Percentiles rank a stretch among this genome's conserved stretches.
Conservation (phyloP, 441 rosid genomes). For the Hura crepitans region DNA sequence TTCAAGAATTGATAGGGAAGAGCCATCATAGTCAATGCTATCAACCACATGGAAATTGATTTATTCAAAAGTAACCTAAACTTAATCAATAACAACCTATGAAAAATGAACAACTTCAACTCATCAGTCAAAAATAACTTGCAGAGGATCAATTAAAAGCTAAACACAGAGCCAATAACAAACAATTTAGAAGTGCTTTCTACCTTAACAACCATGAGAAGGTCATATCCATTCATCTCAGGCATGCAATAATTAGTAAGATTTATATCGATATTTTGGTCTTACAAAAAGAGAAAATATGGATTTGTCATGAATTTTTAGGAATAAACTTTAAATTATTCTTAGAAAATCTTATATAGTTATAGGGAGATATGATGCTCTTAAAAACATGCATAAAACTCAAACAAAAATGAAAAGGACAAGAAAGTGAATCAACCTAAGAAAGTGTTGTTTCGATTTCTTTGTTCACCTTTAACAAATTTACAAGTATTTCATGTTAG, state of each 20-base stretch:
- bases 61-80: not conserved
- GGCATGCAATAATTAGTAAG: constrained; percentile 24
- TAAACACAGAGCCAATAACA: not conserved
- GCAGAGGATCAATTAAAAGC: not conserved
- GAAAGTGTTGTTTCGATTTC: not conserved
- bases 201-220: constrained; percentile 25
- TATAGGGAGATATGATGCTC: not conserved
- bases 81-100: not conserved
- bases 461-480: not conserved
- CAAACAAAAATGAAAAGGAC: not conserved
- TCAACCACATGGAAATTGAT: not conserved
- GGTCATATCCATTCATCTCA: constrained; percentile 25
- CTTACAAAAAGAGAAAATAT: not conserved
- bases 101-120: not conserved
- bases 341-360: not conserved
- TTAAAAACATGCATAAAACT: not conserved
- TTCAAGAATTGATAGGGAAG: not conserved
- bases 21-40: not conserved
- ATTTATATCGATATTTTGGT: constrained; percentile 20
- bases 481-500: not conserved
- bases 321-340: not conserved
- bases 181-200: not conserved
- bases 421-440: not conserved
- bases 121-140: not conserved
- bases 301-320: not conserved